phyloP scores from a whole-genome alignment of 345 rosid species.

The Citrus glauca region DNA sequence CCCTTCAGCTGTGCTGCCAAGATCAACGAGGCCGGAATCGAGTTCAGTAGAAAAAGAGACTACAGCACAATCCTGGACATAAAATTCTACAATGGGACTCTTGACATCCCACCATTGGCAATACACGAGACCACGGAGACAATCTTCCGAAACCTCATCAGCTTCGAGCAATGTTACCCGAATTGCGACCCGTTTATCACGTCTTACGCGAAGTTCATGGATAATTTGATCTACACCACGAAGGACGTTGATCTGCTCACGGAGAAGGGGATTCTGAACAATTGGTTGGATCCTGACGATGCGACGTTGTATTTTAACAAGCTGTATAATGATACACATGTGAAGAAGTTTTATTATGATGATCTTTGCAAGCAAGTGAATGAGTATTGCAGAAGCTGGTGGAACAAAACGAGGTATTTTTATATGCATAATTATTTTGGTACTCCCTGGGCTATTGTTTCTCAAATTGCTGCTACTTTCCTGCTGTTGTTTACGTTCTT shows the following conservation, averaged over 20 bases:
- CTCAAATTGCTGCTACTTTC: slow-evolving; percentile 11
- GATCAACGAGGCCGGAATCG: slow-evolving; percentile 18
- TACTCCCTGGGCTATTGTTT: slow-evolving; percentile 22
- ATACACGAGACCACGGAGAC: slow-evolving; percentile 16
- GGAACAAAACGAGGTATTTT: slow-evolving; percentile 12
- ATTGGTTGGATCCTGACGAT: slow-evolving; percentile 19
- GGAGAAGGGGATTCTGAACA: slow-evolving; percentile 1
- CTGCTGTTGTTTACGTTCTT: slow-evolving; percentile 3
- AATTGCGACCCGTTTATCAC: slow-evolving; percentile 11
- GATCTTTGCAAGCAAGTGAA: slow-evolving; percentile 6
- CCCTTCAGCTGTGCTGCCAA: slow-evolving; percentile 6
- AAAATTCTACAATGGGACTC: background rate
- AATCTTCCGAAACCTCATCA: slow-evolving; percentile 22
- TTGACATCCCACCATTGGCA: slow-evolving; percentile 13
- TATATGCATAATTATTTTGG: slow-evolving; percentile 16
- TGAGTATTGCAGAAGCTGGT: background rate
- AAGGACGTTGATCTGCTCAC: slow-evolving; percentile 16
- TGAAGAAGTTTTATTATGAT: slow-evolving; percentile 10
- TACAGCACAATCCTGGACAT: slow-evolving; percentile 16
- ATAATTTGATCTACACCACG: slow-evolving; percentile 19
- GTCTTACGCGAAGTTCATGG: slow-evolving; percentile 22
- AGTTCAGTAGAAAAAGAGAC: background rate
- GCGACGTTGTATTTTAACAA: slow-evolving; percentile 13
- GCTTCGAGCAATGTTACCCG: slow-evolving; percentile 21
- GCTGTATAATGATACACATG: slow-evolving; percentile 17